A percentile compares a stretch with the other conserved stretches of the same genome.
Conservation (phyloP, 2,329 filamentous ascomycete genomes). For the Zymoseptoria crescenta region DNA sequence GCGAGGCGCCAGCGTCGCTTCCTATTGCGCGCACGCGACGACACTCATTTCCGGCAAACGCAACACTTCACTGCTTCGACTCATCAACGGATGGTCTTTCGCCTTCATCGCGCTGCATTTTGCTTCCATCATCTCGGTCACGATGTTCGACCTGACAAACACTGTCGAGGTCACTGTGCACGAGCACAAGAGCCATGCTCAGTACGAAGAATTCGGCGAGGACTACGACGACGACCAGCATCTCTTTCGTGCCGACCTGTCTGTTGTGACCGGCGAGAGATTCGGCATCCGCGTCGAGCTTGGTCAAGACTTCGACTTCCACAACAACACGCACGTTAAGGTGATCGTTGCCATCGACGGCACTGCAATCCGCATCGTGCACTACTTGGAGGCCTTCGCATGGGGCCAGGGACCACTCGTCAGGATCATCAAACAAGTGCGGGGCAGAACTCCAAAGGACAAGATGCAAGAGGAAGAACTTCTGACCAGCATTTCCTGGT, state of each 20-base stretch:
- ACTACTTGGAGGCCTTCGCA: too few relatives aligned
- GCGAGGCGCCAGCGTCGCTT: not conserved
- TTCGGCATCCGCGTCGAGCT: not conserved
- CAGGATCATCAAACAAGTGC: too few relatives aligned
- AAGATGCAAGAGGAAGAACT: too few relatives aligned
- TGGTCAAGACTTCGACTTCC: not conserved
- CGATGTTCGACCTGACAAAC: not conserved
- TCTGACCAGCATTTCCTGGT: too few relatives aligned
- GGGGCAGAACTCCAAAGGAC: too few relatives aligned
- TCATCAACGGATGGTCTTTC: not conserved
- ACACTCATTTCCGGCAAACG: not conserved
- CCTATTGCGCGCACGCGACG: not conserved
- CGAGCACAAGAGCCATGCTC: too few relatives aligned
- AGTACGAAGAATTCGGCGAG: not conserved
- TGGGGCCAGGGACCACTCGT: too few relatives aligned
- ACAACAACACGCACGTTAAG: not conserved
- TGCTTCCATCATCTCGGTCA: not conserved
- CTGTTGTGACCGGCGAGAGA: not conserved
- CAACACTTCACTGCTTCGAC: not conserved
- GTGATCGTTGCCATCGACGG: too few relatives aligned
- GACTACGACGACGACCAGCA: not conserved
- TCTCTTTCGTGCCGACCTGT: not conserved
- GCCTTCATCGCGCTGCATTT: not conserved
- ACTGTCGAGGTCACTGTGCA: not conserved
- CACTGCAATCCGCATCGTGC: too few relatives aligned